A percentile compares a stretch with the other conserved stretches of the same genome.
phyloP scores from a whole-genome alignment of 1,284 basidiomycete genomes.

The Tetrapyrgos nigripes region DNA sequence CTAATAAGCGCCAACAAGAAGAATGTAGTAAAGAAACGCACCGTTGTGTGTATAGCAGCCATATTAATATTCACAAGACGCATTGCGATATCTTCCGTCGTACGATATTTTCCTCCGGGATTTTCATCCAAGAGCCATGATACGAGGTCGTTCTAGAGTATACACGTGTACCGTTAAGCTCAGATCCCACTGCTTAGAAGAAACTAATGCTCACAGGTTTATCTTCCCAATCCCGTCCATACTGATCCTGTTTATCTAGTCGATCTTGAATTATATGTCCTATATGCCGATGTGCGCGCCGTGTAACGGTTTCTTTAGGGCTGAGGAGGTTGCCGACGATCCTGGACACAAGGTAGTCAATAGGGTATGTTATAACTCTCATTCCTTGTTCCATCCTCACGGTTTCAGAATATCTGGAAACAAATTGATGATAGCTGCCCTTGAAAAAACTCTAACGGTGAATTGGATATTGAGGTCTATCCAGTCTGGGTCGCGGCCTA shows the following conservation, averaged over 20 bases:
- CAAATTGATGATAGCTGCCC: neutral
- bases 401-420: conserved; percentile 11
- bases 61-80: conserved; percentile 35
- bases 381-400: neutral
- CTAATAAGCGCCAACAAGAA: too few species aligned
- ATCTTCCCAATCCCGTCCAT: conserved; percentile 11
- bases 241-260: conserved; percentile 9
- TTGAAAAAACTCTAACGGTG: conserved; percentile 3
- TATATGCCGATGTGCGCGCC: conserved; percentile 19
- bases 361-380: neutral
- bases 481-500: conserved; percentile 12
- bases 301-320: conserved; percentile 16
- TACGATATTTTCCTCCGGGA: neutral
- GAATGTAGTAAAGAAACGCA: conserved; percentile 11
- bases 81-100: conserved; percentile 18
- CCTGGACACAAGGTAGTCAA: neutral
- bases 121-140: conserved; percentile 17
- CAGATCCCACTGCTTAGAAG: neutral
- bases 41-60: conserved; percentile 36
- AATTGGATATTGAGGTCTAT: conserved; percentile 12
- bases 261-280: conserved; percentile 18
- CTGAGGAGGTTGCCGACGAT: conserved; percentile 22
- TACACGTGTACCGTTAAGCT: neutral
- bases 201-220: conserved; percentile 9
- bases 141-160: conserved; percentile 12